Evolutionary conservation across 768 basidiomycete species (phyloP), one percentile per base, ranked within the genome.

Genomic region (Tylopilus felleus): DNA sequence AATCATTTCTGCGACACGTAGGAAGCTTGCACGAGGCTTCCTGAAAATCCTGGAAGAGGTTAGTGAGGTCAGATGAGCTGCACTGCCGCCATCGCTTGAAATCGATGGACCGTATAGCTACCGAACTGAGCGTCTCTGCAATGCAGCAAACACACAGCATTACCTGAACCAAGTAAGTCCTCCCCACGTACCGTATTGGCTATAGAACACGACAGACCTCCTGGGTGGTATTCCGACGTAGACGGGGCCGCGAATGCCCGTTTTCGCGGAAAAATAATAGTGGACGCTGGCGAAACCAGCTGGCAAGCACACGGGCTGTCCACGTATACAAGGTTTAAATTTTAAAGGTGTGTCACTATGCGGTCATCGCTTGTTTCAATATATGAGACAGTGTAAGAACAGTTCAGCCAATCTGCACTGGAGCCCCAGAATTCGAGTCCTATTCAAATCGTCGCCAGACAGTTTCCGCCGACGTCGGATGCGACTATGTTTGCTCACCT

Each of bases 321-420:
- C 38, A 38, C 17, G 16, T 38, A n/a, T 19, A 39, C 46, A 35
- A 55, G 43, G 43, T 59, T 60, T 48, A 42, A 28, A 43, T 40
- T 31, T 44, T 47, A 52, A 52, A 27, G 21, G 48, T 39, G 35
- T 25, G 55, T 48, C 52, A 47, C 5, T 2, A 4, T 13, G 54
- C 47, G 56, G 46, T 46, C 17, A 38, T 36, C 54, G 54, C 38
- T 48, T n/a, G 56, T 57, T 56, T 57, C 44, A 57, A 46, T 17
- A 22, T 35, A 3, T 19, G 38, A 28, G 53, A 55, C 56, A 44
- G 35, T 36, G 36, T 19, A 16, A 57, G 52, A 56, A 49, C 25
- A 49, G 27, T 56, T 50, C 56, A 56, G 48, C 55, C 55, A 42
- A n/a, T 23, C 25, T 23, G 23, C 23, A n/a, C 21, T 29, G n/a